These are phyloP conservation scores for Pseudogymnoascus sp. DNA, from an alignment of 2,329 filamentous ascomycete species.

Conservation along the genomic window DNA sequence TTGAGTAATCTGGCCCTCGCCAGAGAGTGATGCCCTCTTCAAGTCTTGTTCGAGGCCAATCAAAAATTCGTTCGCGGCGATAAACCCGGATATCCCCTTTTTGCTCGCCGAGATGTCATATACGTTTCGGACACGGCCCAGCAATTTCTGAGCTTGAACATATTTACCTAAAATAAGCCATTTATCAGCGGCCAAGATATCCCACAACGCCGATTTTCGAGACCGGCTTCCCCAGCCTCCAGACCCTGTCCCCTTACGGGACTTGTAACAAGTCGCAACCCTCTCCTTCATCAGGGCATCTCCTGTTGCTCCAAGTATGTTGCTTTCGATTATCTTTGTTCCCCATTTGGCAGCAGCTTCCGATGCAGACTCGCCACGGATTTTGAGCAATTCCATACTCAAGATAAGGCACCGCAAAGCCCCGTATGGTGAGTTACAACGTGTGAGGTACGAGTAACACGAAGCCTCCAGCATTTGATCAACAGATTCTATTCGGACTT, in stretches of 20 bases:
- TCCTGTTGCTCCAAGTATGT: slow-evolving; percentile 65
- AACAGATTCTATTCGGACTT: slow-evolving; percentile 70
- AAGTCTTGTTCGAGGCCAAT: slow-evolving; percentile 40
- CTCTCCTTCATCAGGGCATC: slow-evolving; percentile 81
- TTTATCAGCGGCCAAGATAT: slow-evolving; percentile 70
- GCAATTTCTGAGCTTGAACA: slow-evolving; percentile 68
- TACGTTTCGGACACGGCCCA: slow-evolving; percentile 59
- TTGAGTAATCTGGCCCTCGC: slow-evolving; percentile 22
- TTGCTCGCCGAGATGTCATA: slow-evolving; percentile 45
- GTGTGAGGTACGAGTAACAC: slow-evolving; percentile 84
- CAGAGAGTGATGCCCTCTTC: slow-evolving; percentile 24
- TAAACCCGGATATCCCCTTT: slow-evolving; percentile 46
- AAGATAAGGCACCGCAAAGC: slow-evolving; percentile 71
- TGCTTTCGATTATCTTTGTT: slow-evolving; percentile 69
- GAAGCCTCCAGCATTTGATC: slow-evolving; percentile 85
- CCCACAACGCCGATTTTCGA: slow-evolving; percentile 87
- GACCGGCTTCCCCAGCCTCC: slow-evolving; percentile 63
- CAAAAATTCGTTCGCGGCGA: slow-evolving; percentile 45
- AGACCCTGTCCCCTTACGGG: slow-evolving; percentile 60
- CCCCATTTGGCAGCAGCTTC: slow-evolving; percentile 88
- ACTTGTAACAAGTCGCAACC: slow-evolving; percentile 74
- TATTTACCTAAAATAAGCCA: slow-evolving; percentile 76
- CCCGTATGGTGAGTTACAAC: slow-evolving; percentile 72
- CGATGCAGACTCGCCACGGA: slow-evolving; percentile 70
- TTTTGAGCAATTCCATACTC: slow-evolving; percentile 71